phyloP scores from a whole-genome alignment of 2,329 filamentous ascomycete species.

The Clonostachys solani region DNA sequence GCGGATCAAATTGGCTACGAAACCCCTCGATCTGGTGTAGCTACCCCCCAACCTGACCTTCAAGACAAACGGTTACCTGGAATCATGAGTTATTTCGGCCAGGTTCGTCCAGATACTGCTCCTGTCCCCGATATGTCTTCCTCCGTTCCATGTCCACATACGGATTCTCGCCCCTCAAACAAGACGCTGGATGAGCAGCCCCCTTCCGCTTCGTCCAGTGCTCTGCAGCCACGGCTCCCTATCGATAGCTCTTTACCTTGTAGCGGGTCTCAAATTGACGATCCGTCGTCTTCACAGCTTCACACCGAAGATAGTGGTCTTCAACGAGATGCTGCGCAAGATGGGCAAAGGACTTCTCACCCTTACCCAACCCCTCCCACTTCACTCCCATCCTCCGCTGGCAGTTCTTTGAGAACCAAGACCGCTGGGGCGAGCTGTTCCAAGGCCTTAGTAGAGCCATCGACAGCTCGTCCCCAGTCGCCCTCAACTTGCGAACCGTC shows the following conservation, averaged over 20 bases:
- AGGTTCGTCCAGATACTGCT: slow-evolving; percentile 92
- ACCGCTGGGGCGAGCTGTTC: not conserved
- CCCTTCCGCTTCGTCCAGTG: slow-evolving; percentile 21
- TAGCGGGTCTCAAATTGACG: not conserved
- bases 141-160: not conserved
- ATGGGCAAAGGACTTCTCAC: slow-evolving; percentile 26
- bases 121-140: not conserved
- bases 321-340: slow-evolving; percentile 15
- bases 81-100: slow-evolving; percentile 96
- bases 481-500: not conserved
- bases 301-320: slow-evolving; percentile 25
- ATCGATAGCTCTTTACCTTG: not conserved
- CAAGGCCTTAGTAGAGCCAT: not conserved
- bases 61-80: slow-evolving; percentile 93
- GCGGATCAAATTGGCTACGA: slow-evolving; percentile 77
- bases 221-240: slow-evolving; percentile 14
- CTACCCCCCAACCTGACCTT: slow-evolving; percentile 89
- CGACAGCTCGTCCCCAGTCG: not conserved
- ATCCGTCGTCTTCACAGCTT: slow-evolving; percentile 24
- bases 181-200: slow-evolving; percentile 2
- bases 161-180: not conserved
- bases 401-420: slow-evolving; percentile 7
- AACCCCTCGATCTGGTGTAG: slow-evolving; percentile 84
- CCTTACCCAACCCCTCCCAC: slow-evolving; percentile 54
- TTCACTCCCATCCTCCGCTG: slow-evolving; percentile 39